Percentiles rank a stretch among this genome's conserved stretches.
phyloP scores from a whole-genome alignment of 192 early-diverging fungal species.

The Linnemannia hyalina region DNA sequence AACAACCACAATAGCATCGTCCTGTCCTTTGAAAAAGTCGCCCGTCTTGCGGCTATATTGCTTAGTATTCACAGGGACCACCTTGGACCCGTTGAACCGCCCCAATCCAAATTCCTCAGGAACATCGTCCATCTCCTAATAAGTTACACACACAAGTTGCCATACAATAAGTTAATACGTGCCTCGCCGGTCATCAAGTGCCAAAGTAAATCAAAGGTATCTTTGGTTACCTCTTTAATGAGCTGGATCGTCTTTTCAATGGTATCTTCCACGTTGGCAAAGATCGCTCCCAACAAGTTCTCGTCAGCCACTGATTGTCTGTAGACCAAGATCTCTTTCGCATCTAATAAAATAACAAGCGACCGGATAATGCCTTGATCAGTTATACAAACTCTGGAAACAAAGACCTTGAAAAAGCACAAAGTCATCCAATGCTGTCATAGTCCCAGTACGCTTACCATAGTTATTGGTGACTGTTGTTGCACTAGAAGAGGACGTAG shows the following conservation, averaged over 20 bases:
- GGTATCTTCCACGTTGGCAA: conserved; percentile 61
- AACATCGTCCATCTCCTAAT: conserved; percentile 72
- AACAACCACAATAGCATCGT: conserved; percentile 64
- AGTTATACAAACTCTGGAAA: neutral
- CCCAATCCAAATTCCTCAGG: conserved; percentile 62
- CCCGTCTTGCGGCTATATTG: conserved; percentile 66
- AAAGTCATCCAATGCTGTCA: neutral
- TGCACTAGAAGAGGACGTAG: neutral
- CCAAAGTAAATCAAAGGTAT: neutral
- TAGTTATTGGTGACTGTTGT: neutral
- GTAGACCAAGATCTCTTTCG: conserved; percentile 73
- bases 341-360: conserved; percentile 15
- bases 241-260: conserved; percentile 54
- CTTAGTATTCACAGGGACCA: conserved; percentile 70
- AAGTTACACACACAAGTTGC: neutral
- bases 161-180: neutral
- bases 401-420: conserved; percentile 15
- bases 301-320: conserved; percentile 56
- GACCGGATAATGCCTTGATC: neutral
- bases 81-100: conserved; percentile 69
- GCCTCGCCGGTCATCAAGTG: neutral
- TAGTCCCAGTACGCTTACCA: neutral
- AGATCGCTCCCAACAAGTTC: conserved; percentile 71
- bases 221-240: conserved; percentile 57
- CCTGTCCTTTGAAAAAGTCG: conserved; percentile 65